Evolutionary conservation across 2,329 filamentous ascomycete species (phyloP).

Genomic region (Neoascochyta sp.): DNA sequence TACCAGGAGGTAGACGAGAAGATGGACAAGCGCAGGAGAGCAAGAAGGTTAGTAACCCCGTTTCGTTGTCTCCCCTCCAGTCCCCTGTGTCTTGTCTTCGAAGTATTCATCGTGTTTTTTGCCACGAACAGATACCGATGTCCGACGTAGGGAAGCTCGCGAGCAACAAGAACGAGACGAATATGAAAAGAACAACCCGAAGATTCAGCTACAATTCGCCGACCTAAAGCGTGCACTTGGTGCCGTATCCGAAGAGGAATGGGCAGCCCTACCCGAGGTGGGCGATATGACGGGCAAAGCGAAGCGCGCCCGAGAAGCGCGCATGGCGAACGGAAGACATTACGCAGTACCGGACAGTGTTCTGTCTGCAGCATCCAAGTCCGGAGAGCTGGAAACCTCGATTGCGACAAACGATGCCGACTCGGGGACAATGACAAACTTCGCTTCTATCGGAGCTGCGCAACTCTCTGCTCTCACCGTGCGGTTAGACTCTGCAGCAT

Average conservation of each 20-base stretch:
- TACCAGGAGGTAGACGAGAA: conserved; percentile 95
- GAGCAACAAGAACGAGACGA: conserved; percentile 89
- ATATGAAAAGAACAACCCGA: conserved; percentile 95
- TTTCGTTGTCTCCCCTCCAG: conserved; percentile 18
- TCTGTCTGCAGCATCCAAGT: conserved; percentile 76
- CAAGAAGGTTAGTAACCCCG: conserved; percentile 69
- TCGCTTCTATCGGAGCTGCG: conserved; percentile 93
- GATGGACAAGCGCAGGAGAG: conserved; percentile 86
- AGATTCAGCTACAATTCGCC: conserved; percentile 96
- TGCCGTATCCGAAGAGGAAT: conserved; percentile 89
- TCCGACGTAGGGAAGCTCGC: conserved; percentile 79
- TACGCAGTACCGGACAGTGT: conserved; percentile 98
- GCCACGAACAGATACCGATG: conserved; percentile 76
- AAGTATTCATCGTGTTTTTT: conserved; percentile 63
- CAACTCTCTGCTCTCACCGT: conserved; percentile 94
- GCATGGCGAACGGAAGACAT: conserved; percentile 63
- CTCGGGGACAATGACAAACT: conserved; percentile 95
- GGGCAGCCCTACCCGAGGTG: conserved; percentile 92
- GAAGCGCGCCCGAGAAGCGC: conserved; percentile 76
- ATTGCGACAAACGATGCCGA: conserved; percentile 62
- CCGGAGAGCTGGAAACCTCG: conserved; percentile 78
- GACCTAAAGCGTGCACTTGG: conserved; percentile 89
- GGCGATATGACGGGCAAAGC: conserved; percentile 96
- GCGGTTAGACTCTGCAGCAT: conserved; percentile 84
- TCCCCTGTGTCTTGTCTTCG: conserved; percentile 28